phyloP scores from a whole-genome alignment of 2,329 filamentous ascomycete species.

The Venturia oleaginea region DNA sequence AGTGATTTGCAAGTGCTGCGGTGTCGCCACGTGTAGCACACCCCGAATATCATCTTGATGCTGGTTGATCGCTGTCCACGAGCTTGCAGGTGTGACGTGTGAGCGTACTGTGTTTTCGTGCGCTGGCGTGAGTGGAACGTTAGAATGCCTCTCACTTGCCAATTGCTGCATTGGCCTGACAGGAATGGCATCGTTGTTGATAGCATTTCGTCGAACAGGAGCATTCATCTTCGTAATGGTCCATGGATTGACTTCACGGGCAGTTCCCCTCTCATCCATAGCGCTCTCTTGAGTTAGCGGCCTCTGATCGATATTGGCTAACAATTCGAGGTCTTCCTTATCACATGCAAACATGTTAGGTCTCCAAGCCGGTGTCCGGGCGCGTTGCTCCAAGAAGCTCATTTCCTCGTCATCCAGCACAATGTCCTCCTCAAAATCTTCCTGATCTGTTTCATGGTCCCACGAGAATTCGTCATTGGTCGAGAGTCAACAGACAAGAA shows the following conservation, averaged over 20 bases:
- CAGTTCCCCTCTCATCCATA: constrained; percentile 23
- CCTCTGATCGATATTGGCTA: constrained; percentile 16
- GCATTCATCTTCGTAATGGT: constrained; percentile 40
- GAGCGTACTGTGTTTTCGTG: background rate
- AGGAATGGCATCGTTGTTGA: background rate
- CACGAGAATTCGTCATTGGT: constrained; percentile 48
- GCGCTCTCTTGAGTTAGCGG: constrained; percentile 17
- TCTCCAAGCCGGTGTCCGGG: background rate
- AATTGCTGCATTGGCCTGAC: background rate
- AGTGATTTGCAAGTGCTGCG: background rate
- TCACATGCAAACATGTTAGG: constrained; percentile 29
- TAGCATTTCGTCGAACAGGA: constrained; percentile 16
- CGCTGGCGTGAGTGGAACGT: background rate
- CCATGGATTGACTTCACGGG: constrained; percentile 39
- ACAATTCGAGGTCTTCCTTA: constrained; percentile 25
- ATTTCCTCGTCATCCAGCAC: background rate
- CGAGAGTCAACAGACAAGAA: constrained; percentile 63
- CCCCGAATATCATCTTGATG: background rate
- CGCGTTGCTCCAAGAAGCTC: background rate
- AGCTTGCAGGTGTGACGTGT: background rate
- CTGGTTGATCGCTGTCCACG: background rate
- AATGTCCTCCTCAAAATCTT: background rate
- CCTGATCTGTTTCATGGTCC: constrained; percentile 50
- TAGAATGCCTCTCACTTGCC: background rate
- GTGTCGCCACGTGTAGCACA: background rate